A percentile compares a stretch with the other conserved stretches of the same genome.
These are phyloP conservation scores for Huiozyma naganishii DNA, from an alignment of 805 yeast genomes.

Conservation along the genomic window DNA sequence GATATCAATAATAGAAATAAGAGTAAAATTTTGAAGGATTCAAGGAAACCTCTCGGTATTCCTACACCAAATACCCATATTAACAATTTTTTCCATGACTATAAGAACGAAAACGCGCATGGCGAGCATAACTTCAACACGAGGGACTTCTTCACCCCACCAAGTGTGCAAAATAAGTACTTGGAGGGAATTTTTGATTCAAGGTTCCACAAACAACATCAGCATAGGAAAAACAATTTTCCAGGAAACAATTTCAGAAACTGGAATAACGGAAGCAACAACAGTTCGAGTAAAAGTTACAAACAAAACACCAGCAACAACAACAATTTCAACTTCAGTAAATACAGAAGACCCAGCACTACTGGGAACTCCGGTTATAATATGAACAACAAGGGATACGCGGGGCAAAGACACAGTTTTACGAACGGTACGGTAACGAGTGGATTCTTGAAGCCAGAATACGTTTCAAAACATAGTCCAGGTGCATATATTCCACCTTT, in stretches of 20 bases:
- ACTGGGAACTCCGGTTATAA: slow-evolving; percentile 11
- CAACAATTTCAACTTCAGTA: slow-evolving; percentile 3
- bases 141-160: slow-evolving; percentile 71
- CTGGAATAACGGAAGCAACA: not conserved
- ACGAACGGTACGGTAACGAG: slow-evolving; percentile 1
- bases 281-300: slow-evolving; percentile 3
- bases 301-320: slow-evolving; percentile 3
- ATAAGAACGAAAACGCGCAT: slow-evolving; percentile 14
- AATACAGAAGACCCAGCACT: slow-evolving; percentile 17
- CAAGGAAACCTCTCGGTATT: slow-evolving; percentile 53
- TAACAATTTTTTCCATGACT: slow-evolving; percentile 30
- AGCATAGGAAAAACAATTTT: slow-evolving; percentile 7
- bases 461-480: slow-evolving; percentile 18
- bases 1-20: slow-evolving; percentile 17
- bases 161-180: slow-evolving; percentile 57
- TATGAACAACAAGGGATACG: slow-evolving; percentile 6
- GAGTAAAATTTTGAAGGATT: slow-evolving; percentile 22
- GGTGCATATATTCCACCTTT: slow-evolving; percentile 71
- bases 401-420: slow-evolving; percentile 4
- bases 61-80: slow-evolving; percentile 46
- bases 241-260: slow-evolving; percentile 2
- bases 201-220: slow-evolving; percentile 16
- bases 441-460: slow-evolving; percentile 6
- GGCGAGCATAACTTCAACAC: slow-evolving; percentile 36
- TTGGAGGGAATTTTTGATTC: slow-evolving; percentile 51